Evolutionary conservation across 257 asterid genomes (phyloP).

Genomic region (Vinca minor): DNA sequence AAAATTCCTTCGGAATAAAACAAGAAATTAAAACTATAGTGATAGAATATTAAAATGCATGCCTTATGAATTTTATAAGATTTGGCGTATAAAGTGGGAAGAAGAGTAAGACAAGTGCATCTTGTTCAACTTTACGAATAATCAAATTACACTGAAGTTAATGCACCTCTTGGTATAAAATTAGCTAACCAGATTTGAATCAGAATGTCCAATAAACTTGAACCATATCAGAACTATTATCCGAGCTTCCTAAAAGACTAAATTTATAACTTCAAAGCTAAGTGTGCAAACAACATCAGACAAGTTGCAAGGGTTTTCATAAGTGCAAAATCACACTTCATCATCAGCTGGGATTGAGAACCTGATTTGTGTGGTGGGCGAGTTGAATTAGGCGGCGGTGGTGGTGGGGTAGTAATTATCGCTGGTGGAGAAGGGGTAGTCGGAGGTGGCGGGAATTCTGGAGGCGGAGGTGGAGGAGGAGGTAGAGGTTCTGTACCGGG

Average conservation of each 20-base stretch:
- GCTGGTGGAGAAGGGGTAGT: background rate
- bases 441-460: constrained; percentile 9
- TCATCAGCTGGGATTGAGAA: background rate
- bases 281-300: constrained; percentile 1
- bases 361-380: constrained; percentile 9
- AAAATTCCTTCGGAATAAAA: too few relatives aligned
- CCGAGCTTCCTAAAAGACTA: background rate
- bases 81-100: too few relatives aligned
- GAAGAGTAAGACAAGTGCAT: too few relatives aligned
- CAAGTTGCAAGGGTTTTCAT: background rate
- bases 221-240: too few relatives aligned
- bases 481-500: background rate
- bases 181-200: background rate
- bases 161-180: too few relatives aligned
- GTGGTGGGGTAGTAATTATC: background rate
- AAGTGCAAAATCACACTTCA: background rate
- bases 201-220: background rate
- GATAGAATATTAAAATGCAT: background rate
- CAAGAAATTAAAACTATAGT: background rate
- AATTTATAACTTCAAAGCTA: background rate
- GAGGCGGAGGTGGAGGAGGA: background rate
- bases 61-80: too few relatives aligned
- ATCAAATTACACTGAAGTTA: too few relatives aligned
- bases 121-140: too few relatives aligned
- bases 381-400: background rate